Conservation (phyloP, 352 stramenopile genomes). For the Phytophthora brassicae region DNA sequence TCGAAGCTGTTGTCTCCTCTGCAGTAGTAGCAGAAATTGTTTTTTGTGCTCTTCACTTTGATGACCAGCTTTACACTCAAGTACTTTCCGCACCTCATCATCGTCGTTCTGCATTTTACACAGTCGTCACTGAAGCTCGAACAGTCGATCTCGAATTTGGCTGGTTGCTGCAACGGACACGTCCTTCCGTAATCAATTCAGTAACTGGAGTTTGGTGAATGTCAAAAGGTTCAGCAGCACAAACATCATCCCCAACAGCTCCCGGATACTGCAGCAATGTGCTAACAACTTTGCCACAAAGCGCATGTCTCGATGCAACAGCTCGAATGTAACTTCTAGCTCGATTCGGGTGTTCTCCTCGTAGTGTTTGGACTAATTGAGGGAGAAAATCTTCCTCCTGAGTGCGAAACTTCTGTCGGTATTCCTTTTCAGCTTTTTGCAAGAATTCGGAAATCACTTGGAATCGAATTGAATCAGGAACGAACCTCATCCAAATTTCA, state of each 20-base stretch:
- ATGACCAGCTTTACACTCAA: constrained; percentile 21
- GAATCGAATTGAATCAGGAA: constrained; percentile 33
- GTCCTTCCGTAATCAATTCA: constrained; percentile 43
- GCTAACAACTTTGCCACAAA: constrained; percentile 46
- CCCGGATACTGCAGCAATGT: constrained; percentile 41
- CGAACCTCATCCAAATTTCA: constrained; percentile 55
- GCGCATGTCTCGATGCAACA: constrained; percentile 38
- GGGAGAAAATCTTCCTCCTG: constrained; percentile 70
- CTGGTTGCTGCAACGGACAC: constrained; percentile 15
- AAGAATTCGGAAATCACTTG: constrained; percentile 49
- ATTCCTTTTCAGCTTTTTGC: constrained; percentile 41
- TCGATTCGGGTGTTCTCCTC: constrained; percentile 57
- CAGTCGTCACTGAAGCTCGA: constrained; percentile 1
- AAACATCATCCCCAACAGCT: constrained; percentile 39
- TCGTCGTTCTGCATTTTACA: constrained; percentile 56
- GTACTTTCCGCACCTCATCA: constrained; percentile 1
- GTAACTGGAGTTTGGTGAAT: constrained; percentile 37
- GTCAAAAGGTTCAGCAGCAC: constrained; percentile 37
- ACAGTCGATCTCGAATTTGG: constrained; percentile 17
- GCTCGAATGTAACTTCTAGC: constrained; percentile 59
- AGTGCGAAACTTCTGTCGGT: constrained; percentile 36
- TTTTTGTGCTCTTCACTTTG: constrained; percentile 50
- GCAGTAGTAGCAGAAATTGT: constrained; percentile 40
- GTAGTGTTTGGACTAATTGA: constrained; percentile 59
- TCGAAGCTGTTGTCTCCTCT: constrained; percentile 41